Percentiles rank a stretch among this genome's conserved stretches.
Conservation (phyloP, 352 stramenopile species). For the Thraustochytrium sp. region DNA sequence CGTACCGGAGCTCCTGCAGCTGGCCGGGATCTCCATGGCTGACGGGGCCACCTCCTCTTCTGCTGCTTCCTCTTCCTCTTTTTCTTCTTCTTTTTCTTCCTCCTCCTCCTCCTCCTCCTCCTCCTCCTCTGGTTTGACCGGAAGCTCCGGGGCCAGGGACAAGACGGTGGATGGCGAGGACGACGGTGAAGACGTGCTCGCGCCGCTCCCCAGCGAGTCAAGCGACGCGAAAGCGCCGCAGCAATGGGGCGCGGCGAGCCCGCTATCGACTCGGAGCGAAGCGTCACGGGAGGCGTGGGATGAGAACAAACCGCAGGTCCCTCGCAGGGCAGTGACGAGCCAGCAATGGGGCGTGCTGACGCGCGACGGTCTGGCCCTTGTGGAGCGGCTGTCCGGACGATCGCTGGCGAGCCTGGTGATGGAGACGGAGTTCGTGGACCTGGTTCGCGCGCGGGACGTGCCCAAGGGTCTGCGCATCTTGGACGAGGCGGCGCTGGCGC, state of each 20-base stretch:
- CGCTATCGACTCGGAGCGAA: neutral
- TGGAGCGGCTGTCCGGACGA: neutral
- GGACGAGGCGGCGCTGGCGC: neutral
- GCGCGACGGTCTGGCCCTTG: neutral
- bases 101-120: no score
- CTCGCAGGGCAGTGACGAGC: neutral
- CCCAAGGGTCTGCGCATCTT: neutral
- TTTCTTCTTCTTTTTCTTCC: no score
- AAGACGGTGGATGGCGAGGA: no score
- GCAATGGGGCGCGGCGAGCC: neutral
- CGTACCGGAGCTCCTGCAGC: neutral
- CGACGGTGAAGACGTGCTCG: neutral
- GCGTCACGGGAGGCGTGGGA: neutral
- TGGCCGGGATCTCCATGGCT: neutral
- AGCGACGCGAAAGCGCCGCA: neutral
- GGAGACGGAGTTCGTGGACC: conserved; percentile 32
- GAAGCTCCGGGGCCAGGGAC: no score
- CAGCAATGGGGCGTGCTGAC: conserved; percentile 32
- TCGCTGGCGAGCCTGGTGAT: neutral
- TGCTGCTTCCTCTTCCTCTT: no score
- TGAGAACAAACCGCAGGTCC: conserved; percentile 25
- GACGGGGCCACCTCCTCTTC: no score
- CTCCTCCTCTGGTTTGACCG: no score
- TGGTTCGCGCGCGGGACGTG: neutral
- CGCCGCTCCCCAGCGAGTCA: neutral